phyloP scores from a whole-genome alignment of 352 stramenopile genomes.

The Peronospora destructor region DNA sequence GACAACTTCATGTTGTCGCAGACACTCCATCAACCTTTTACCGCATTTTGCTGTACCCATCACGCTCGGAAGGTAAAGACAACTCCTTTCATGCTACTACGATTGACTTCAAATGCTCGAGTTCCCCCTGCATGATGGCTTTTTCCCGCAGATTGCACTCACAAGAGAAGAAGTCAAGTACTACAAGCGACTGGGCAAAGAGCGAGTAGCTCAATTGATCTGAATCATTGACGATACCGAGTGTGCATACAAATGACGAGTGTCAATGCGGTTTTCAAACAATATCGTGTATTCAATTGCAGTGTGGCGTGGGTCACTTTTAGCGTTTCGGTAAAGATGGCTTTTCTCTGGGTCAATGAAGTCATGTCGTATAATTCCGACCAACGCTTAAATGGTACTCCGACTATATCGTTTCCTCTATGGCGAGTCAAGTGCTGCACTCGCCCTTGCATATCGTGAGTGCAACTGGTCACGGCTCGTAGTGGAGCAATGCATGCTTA shows the following conservation, averaged over 20 bases:
- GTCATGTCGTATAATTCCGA: no score
- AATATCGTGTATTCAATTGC: no score
- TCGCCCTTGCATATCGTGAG: no score
- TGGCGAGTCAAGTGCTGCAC: no score
- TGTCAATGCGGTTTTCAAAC: conserved; percentile 2
- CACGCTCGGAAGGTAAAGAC: background rate
- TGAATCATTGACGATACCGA: conserved; percentile 76
- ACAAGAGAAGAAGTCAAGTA: conserved; percentile 60
- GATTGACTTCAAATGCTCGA: conserved; percentile 39
- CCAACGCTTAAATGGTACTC: no score
- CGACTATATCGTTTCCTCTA: no score
- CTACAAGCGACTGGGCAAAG: conserved; percentile 72
- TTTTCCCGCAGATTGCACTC: conserved; percentile 78
- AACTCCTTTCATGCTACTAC: conserved; percentile 8
- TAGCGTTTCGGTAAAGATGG: no score
- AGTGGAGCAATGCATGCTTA: no score
- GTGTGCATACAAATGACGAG: conserved; percentile 65
- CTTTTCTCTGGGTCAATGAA: no score
- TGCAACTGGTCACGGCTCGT: no score
- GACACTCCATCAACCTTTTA: conserved; percentile 10
- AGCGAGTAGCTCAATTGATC: conserved; percentile 63
- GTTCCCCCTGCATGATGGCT: conserved; percentile 68
- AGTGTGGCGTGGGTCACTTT: no score
- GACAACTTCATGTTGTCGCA: conserved; percentile 15
- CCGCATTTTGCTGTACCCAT: conserved; percentile 3